Evolutionary conservation across 1,139 yeast species (phyloP).

Genomic region (Sugiyamaella sp.): DNA sequence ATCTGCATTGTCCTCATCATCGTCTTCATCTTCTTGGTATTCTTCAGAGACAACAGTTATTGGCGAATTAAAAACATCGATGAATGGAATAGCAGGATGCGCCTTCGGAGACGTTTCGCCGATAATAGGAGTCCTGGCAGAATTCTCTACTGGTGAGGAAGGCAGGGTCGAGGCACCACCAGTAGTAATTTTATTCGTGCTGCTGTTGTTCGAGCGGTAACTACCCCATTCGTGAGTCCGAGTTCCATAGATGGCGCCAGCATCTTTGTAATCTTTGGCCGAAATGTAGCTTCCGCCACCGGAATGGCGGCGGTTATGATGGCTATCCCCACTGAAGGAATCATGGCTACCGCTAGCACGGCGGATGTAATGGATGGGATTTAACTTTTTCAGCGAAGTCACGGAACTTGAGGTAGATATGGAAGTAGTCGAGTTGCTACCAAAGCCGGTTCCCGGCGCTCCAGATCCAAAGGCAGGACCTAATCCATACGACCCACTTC

Average conservation of each 20-base stretch:
- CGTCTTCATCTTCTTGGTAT: constrained; percentile 1
- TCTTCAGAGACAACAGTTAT: constrained; percentile 11
- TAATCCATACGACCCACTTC: not conserved
- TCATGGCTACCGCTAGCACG: constrained; percentile 24
- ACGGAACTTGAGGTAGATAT: constrained; percentile 17
- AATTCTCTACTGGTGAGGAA: constrained; percentile 1
- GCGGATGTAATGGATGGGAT: constrained; percentile 34
- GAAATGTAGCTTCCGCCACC: constrained; percentile 22
- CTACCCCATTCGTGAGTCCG: constrained; percentile 42
- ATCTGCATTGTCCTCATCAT: not conserved
- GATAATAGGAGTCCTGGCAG: not conserved
- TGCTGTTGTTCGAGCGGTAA: constrained; percentile 2
- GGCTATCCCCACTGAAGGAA: constrained; percentile 12
- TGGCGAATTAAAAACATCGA: constrained; percentile 4
- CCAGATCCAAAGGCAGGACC: not conserved
- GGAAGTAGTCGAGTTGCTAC: not conserved
- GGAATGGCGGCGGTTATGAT: constrained; percentile 19
- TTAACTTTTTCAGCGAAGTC: constrained; percentile 34
- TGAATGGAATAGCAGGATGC: not conserved
- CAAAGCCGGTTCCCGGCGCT: not conserved
- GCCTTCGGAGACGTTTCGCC: not conserved
- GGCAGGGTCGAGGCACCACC: not conserved
- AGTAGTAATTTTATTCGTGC: not conserved
- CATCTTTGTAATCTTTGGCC: constrained; percentile 33
- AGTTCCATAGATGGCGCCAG: constrained; percentile 42